phyloP scores from a whole-genome alignment of 305 asterid species.

The Vinca major region DNA sequence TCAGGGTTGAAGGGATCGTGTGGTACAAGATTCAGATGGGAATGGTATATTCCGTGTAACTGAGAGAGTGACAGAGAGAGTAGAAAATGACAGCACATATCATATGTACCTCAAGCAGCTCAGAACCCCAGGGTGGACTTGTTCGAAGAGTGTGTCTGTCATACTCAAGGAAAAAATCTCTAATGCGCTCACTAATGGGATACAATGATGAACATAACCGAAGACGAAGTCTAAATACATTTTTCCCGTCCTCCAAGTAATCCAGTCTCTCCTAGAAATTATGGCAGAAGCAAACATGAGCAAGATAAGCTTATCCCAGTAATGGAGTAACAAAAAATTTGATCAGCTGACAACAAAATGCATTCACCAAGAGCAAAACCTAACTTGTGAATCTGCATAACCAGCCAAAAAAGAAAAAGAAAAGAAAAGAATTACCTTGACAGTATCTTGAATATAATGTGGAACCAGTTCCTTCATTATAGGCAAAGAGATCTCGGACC shows the following conservation, averaged over 20 bases:
- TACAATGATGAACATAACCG: slow-evolving; percentile 92
- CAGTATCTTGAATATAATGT: slow-evolving; percentile 90
- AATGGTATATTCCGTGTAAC: neutral
- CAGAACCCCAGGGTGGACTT: slow-evolving; percentile 99
- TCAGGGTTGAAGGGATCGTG: neutral
- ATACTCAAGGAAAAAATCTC: slow-evolving; percentile 96
- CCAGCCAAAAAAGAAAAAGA: neutral
- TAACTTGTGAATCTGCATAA: neutral
- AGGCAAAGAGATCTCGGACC: slow-evolving; percentile 82
- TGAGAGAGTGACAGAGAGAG: neutral
- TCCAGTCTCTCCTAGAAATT: slow-evolving; percentile 77
- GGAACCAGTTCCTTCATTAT: slow-evolving; percentile 84
- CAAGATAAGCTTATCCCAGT: slow-evolving; percentile 1
- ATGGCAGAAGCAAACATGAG: slow-evolving; percentile 12
- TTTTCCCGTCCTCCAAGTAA: slow-evolving; percentile 94
- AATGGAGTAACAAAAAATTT: neutral
- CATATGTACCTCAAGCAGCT: slow-evolving; percentile 82
- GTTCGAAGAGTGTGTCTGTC: slow-evolving; percentile 97
- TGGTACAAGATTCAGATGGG: neutral
- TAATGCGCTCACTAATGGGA: slow-evolving; percentile 90
- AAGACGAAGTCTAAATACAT: slow-evolving; percentile 69
- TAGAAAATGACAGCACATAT: neutral
- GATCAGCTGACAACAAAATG: neutral
- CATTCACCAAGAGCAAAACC: neutral
- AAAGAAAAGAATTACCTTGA: slow-evolving; percentile 46